phyloP scores from a whole-genome alignment of 257 asterid species.

The Paulownia fortunei region DNA sequence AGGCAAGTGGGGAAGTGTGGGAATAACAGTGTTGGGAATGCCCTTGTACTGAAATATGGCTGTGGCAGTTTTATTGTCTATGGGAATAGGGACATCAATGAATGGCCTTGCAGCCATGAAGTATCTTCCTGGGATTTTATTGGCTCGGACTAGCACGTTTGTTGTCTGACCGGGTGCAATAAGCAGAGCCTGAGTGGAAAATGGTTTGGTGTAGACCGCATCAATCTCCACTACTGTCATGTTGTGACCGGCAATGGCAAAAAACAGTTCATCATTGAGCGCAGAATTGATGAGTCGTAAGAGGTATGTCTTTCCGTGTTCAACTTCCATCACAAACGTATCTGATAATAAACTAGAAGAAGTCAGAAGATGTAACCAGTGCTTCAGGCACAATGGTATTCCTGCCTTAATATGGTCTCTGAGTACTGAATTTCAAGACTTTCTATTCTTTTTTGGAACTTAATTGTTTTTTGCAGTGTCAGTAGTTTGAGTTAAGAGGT shows the following conservation, averaged over 20 bases:
- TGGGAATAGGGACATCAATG: slow-evolving; percentile 47
- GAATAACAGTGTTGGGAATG: slow-evolving; percentile 36
- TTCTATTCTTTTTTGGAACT: too few species aligned
- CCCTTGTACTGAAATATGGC: slow-evolving; percentile 54
- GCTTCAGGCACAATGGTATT: too few species aligned
- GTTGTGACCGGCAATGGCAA: slow-evolving; percentile 48
- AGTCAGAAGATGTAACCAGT: too few species aligned
- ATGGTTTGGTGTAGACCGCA: slow-evolving; percentile 49
- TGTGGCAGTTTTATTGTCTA: slow-evolving; percentile 54
- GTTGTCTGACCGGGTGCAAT: slow-evolving; percentile 63
- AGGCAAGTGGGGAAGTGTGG: slow-evolving; percentile 46
- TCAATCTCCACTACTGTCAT: slow-evolving; percentile 42
- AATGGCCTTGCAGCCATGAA: slow-evolving; percentile 56
- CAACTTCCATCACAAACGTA: slow-evolving; percentile 60
- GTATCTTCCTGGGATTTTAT: slow-evolving; percentile 47
- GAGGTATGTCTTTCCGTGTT: slow-evolving; percentile 54
- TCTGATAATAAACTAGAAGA: slow-evolving; percentile 28
- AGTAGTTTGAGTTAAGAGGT: too few species aligned
- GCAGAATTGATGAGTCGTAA: slow-evolving; percentile 56
- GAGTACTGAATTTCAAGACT: too few species aligned
- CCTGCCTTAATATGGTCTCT: too few species aligned
- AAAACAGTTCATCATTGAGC: slow-evolving; percentile 55
- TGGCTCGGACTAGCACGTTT: slow-evolving; percentile 49
- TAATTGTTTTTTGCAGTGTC: too few species aligned
- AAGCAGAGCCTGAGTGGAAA: slow-evolving; percentile 42